Conservation (phyloP, 768 basidiomycete species). For the Hemileccinum rubropunctum region DNA sequence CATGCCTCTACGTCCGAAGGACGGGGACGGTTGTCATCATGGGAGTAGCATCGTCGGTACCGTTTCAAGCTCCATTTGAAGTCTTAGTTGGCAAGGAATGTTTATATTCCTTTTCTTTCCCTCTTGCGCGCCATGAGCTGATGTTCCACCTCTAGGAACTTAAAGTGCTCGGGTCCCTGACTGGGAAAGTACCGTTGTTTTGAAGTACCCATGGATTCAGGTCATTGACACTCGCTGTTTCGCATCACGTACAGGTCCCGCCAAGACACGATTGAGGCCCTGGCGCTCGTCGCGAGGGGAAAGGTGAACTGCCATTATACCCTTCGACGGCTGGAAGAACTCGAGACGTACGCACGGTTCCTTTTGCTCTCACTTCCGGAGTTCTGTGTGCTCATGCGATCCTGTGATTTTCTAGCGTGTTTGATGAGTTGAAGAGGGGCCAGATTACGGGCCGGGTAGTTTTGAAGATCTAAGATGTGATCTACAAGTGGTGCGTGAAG, state of each 20-base stretch:
- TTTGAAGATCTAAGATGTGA: conserved; percentile 17
- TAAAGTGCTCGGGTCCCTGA: conserved; percentile 17
- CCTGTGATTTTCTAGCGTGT: conserved; percentile 8
- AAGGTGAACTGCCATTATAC: conserved; percentile 29
- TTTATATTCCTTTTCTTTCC: not conserved
- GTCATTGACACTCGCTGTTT: not conserved
- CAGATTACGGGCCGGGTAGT: conserved; percentile 19
- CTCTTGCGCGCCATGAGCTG: not conserved
- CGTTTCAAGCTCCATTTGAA: conserved; percentile 29
- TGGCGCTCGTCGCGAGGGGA: conserved; percentile 39
- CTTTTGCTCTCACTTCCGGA: not conserved
- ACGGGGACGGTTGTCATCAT: conserved; percentile 41
- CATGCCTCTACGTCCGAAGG: conserved; percentile 43
- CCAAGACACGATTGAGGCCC: conserved; percentile 46
- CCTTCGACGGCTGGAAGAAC: conserved; percentile 25
- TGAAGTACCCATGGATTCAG: not conserved
- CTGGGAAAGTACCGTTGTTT: conserved; percentile 13
- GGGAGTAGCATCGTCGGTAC: conserved; percentile 36
- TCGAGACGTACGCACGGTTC: conserved; percentile 20
- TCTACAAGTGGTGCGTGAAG: not conserved
- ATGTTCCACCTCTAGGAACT: conserved; percentile 14
- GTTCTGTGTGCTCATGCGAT: not conserved
- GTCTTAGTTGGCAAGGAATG: conserved; percentile 28
- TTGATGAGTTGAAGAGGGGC: conserved; percentile 18
- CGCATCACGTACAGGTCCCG: conserved; percentile 26